Evolutionary conservation across 192 early-diverging fungal species (phyloP).

Genomic region (Backusella parvicylindrica): DNA sequence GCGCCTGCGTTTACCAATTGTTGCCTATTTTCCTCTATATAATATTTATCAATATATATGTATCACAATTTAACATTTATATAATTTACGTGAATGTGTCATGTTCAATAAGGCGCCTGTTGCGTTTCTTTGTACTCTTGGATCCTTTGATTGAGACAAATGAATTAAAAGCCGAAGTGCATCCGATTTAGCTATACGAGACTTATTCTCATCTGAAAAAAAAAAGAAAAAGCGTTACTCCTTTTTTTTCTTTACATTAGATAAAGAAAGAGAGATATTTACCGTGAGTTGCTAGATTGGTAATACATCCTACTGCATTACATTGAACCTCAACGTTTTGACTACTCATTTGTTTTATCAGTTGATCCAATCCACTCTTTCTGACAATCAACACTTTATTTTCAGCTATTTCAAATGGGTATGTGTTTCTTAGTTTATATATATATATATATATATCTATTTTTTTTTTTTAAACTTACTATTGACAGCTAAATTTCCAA

Average conservation of each 20-base stretch:
- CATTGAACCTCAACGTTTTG: constrained; percentile 88
- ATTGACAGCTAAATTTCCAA: constrained; percentile 83
- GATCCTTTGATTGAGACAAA: constrained; percentile 76
- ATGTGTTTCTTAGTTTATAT: constrained; percentile 16
- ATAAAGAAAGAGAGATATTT: constrained; percentile 8
- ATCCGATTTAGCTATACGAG: constrained; percentile 80
- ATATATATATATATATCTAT: neutral
- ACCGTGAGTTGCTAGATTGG: constrained; percentile 85
- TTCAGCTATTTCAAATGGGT: constrained; percentile 48
- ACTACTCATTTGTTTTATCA: constrained; percentile 82
- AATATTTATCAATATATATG: neutral
- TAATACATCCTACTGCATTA: constrained; percentile 93
- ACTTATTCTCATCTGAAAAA: constrained; percentile 78
- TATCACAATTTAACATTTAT: neutral
- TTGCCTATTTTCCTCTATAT: constrained; percentile 66
- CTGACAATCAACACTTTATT: constrained; percentile 85
- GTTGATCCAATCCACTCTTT: constrained; percentile 75
- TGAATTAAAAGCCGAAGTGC: constrained; percentile 69
- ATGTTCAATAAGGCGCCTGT: constrained; percentile 92
- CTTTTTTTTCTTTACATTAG: constrained; percentile 1
- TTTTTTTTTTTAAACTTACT: constrained; percentile 34
- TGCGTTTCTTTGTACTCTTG: constrained; percentile 86
- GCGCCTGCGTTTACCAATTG: constrained; percentile 81
- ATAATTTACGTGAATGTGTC: constrained; percentile 69
- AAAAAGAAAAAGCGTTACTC: constrained; percentile 2